Evolutionary conservation across 75 land plant species (phyloP), one percentile per base, ranked within the genome.

Genomic region (Cryptomeria japonica): DNA sequence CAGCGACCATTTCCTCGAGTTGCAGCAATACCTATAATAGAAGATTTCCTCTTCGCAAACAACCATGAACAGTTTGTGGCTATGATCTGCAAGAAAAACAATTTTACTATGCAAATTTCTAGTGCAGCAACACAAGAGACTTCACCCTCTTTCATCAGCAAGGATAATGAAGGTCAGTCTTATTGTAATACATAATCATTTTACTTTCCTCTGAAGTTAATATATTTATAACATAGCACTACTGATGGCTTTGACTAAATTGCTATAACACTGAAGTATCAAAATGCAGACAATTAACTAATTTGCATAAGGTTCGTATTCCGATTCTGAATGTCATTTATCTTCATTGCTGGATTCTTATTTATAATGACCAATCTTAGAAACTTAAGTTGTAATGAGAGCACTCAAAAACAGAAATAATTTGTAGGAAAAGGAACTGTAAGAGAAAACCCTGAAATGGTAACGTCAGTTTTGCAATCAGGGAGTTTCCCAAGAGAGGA

Each of bases 41-140:
- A 84, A 19, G 86, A 84, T 55, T 84, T 84, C 34, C 64, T 84
- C 41, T 61, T 84, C 34, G 37, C 86, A 16, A 84, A 55, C 86
- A 55, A 13, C 41, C 39, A 51, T 19, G 39, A 84, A 14, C 86
- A 84, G 37, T 84, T 84, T 36, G 41, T 84, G 64, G 64, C 85
- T 51, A 64, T 84, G 36, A 55, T 84, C 34, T 84, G 64, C 85
- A 84, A 34, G 39, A 55, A 5, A 64, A 55, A 51, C 31, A 36
- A 55, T 49, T 13, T 84, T 82, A 12, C 84, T 9, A 82, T 19
- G 49, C 19, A 82, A 82, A 15, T 82, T n/a, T 4, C 47, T 82
- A n/a, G 51, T 11, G 46, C n/a, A 82, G 16, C 37, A 75, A 22
- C 46, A 39, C 47, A 11, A 28, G 84, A 82, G 25, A 82, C 5